phyloP scores from a whole-genome alignment of 1,284 basidiomycete genomes.

The Pascua guehoae region DNA sequence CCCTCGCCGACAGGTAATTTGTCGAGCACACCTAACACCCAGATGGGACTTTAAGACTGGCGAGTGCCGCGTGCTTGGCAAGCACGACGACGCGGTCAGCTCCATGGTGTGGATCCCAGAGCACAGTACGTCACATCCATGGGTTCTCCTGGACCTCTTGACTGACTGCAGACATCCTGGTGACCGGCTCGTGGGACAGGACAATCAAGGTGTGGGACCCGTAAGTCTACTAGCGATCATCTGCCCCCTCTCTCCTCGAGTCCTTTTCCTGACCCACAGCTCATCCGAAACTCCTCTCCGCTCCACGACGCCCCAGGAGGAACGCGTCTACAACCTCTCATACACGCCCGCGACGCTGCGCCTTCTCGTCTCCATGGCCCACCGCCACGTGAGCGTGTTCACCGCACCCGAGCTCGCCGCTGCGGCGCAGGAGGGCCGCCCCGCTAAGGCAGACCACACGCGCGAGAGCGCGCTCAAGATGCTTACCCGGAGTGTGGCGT shows the following conservation, averaged over 20 bases:
- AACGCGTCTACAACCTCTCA: constrained; percentile 75
- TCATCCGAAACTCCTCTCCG: constrained; percentile 55
- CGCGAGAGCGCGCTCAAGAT: constrained; percentile 93
- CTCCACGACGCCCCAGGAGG: constrained; percentile 66
- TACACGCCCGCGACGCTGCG: constrained; percentile 49
- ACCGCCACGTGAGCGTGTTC: constrained; percentile 80
- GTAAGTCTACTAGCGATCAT: constrained; percentile 50
- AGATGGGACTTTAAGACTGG: constrained; percentile 52
- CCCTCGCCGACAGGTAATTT: too few relatives aligned
- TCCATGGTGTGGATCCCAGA: constrained; percentile 49
- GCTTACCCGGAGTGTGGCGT: constrained; percentile 84
- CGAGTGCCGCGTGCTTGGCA: constrained; percentile 49
- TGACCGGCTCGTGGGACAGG: constrained; percentile 88
- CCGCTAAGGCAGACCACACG: constrained; percentile 62
- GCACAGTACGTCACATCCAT: constrained; percentile 34
- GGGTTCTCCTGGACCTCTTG: background rate
- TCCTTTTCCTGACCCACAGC: constrained; percentile 9
- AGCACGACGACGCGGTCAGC: constrained; percentile 50
- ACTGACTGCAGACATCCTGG: constrained; percentile 56
- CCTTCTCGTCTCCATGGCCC: constrained; percentile 86
- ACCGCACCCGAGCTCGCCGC: constrained; percentile 67
- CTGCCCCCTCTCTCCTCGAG: background rate
- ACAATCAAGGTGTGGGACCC: constrained; percentile 85
- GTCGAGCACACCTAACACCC: constrained; percentile 20
- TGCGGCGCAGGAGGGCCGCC: constrained; percentile 55